phyloP scores from a whole-genome alignment of 306 rosid genomes.

The Medicago truncatula region DNA sequence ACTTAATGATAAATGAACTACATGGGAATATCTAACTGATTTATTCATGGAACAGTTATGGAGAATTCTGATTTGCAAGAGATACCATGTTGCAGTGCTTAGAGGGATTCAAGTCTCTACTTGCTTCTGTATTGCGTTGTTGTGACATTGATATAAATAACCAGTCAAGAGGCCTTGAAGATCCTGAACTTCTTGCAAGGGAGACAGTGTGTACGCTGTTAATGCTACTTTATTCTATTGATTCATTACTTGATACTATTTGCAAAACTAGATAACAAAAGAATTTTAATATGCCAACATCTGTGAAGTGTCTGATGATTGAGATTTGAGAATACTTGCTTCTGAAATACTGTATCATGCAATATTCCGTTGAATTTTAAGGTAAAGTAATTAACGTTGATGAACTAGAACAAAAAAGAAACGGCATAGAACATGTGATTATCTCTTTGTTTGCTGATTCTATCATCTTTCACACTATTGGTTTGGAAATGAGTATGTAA shows the following conservation, averaged over 20 bases:
- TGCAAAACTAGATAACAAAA: too few species aligned
- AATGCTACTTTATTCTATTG: conserved; percentile 18
- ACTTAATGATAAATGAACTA: conserved; percentile 28
- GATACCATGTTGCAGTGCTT: conserved; percentile 88
- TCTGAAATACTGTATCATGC: too few species aligned
- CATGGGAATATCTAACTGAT: conserved; percentile 37
- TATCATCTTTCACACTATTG: neutral
- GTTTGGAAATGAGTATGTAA: neutral
- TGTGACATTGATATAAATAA: conserved; percentile 79
- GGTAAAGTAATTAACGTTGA: too few species aligned
- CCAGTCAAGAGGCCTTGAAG: conserved; percentile 83
- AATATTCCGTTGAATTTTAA: too few species aligned
- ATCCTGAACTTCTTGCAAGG: conserved; percentile 88
- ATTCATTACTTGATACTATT: neutral
- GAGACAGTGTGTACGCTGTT: conserved; percentile 88
- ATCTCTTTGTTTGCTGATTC: conserved; percentile 32
- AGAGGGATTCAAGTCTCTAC: conserved; percentile 67
- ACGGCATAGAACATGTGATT: neutral
- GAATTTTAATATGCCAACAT: too few species aligned
- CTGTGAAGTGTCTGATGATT: too few species aligned
- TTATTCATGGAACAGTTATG: conserved; percentile 66
- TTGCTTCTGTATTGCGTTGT: conserved; percentile 70
- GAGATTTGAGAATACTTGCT: too few species aligned
- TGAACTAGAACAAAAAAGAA: too few species aligned
- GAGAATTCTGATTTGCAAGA: conserved; percentile 66